These are phyloP conservation scores for Paramecium biaurelia DNA, from an alignment of 73 alveolate species.

Conservation along the genomic window DNA sequence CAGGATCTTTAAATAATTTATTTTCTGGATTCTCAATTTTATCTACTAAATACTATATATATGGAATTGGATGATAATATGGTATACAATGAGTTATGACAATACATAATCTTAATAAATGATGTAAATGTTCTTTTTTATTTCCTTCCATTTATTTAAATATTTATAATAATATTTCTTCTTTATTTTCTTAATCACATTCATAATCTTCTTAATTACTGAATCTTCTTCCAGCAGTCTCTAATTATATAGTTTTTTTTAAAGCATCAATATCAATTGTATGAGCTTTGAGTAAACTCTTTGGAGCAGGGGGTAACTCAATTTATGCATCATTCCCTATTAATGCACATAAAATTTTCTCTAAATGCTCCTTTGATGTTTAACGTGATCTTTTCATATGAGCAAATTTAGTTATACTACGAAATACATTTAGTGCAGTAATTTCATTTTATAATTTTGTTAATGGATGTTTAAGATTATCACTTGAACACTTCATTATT, in stretches of 20 bases:
- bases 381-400: conserved; percentile 17
- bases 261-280: background rate
- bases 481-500: background rate
- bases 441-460: background rate
- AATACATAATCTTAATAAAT: background rate
- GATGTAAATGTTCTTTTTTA: background rate
- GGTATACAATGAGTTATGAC: background rate
- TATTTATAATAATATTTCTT: background rate
- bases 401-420: background rate
- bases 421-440: background rate
- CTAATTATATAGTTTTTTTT: background rate
- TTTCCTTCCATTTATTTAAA: background rate
- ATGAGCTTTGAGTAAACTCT: background rate
- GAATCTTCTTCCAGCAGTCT: background rate
- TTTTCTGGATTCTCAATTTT: background rate
- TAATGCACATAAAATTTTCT: background rate
- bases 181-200: background rate
- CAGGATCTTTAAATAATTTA: background rate
- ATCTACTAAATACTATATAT: background rate
- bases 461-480: background rate
- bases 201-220: background rate
- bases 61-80: background rate
- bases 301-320: conserved; percentile 4
- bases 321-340: background rate
- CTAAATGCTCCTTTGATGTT: background rate